Evolutionary conservation across 257 asterid genomes (phyloP).

Genomic region (Salvia miltiorrhiza): DNA sequence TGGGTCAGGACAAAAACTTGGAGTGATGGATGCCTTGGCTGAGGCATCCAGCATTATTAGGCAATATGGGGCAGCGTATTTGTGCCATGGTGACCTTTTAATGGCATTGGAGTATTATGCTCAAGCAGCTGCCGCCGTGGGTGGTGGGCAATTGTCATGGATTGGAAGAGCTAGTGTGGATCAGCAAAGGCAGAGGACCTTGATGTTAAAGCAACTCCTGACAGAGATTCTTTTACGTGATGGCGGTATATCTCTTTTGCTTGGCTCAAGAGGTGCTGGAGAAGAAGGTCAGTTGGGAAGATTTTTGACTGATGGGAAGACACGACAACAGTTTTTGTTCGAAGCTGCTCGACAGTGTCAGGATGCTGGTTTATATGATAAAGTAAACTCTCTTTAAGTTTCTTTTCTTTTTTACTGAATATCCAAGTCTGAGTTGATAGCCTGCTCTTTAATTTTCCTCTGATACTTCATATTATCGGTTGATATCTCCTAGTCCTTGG

Average conservation of each 20-base stretch:
- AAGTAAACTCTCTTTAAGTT: constrained; percentile 40
- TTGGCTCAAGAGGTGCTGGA: constrained; percentile 86
- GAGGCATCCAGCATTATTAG: constrained; percentile 83
- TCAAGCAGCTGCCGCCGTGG: constrained; percentile 95
- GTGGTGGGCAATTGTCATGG: constrained; percentile 94
- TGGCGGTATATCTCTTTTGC: constrained; percentile 74
- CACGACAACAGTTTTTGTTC: constrained; percentile 69
- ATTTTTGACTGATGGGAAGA: constrained; percentile 63
- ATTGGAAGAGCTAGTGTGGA: constrained; percentile 73
- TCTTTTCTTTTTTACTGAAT: too few relatives aligned
- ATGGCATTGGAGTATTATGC: constrained; percentile 90
- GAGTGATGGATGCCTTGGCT: constrained; percentile 87
- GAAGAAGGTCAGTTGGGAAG: constrained; percentile 90
- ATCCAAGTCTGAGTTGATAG: constrained; percentile 6
- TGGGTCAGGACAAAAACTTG: constrained; percentile 54
- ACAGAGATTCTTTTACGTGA: constrained; percentile 73
- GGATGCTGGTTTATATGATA: constrained; percentile 81
- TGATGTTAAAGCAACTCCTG: constrained; percentile 85
- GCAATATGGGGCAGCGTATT: constrained; percentile 81
- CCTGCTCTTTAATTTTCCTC: constrained; percentile 1
- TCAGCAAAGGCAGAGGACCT: constrained; percentile 80
- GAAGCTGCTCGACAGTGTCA: constrained; percentile 88
- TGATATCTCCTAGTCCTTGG: background rate
- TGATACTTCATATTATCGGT: constrained; percentile 7
- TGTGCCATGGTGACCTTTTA: constrained; percentile 66